Evolutionary conservation across 208 protist genomes (phyloP).

Genomic region (Trypanosoma cruzi): DNA sequence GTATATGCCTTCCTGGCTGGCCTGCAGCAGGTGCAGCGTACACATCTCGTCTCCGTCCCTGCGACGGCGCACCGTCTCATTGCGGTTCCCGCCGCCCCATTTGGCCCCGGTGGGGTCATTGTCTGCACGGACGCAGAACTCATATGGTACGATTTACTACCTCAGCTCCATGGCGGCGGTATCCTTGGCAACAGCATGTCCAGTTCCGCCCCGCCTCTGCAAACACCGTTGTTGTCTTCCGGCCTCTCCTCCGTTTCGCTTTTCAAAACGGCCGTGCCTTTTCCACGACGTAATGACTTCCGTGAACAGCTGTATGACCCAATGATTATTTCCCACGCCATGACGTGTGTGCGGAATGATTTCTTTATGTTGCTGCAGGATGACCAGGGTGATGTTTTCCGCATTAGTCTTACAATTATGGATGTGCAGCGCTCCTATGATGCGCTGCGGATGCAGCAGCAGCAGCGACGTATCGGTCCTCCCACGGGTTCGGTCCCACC

Average conservation of each 20-base stretch:
- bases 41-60: constrained; percentile 93
- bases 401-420: constrained; percentile 78
- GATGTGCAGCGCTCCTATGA: constrained; percentile 86
- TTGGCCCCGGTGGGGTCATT: constrained; percentile 97
- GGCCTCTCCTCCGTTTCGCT: constrained; percentile 33
- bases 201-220: too few species aligned
- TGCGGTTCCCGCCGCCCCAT: constrained; percentile 83
- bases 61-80: constrained; percentile 90
- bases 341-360: constrained; percentile 75
- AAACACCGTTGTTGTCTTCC: neutral
- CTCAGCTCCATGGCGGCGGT: constrained; percentile 25
- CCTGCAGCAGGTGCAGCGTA: constrained; percentile 98
- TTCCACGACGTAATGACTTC: constrained; percentile 85
- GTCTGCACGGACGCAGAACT: constrained; percentile 96
- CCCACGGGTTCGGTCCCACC: constrained; percentile 7
- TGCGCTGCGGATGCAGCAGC: constrained; percentile 51
- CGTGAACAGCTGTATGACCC: constrained; percentile 81
- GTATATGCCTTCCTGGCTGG: constrained; percentile 98
- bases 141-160: constrained; percentile 91
- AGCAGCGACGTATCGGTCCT: constrained; percentile 27
- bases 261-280: constrained; percentile 76
- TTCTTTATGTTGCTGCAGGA: constrained; percentile 98
- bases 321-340: constrained; percentile 85
- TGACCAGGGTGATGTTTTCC: constrained; percentile 98
- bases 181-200: constrained; percentile 25